Percentiles rank a stretch among this genome's conserved stretches.
These are phyloP conservation scores for Penicillium rolfsii DNA, from an alignment of 2,329 filamentous ascomycete species.

Conservation along the genomic window DNA sequence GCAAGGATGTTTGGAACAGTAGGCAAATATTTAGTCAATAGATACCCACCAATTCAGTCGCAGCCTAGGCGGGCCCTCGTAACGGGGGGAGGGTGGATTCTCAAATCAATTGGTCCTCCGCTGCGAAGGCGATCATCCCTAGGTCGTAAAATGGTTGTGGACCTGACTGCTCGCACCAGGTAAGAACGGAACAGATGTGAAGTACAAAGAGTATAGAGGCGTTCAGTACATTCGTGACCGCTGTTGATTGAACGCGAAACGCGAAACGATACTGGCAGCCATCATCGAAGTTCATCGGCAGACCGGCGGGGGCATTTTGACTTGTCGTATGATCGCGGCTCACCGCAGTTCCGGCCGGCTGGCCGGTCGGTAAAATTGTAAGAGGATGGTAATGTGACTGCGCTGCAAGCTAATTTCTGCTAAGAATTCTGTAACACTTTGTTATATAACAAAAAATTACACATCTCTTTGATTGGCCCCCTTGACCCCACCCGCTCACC, in stretches of 20 bases:
- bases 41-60: slow-evolving; percentile 18
- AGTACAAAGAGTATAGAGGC: background rate
- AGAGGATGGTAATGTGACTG: slow-evolving; percentile 2
- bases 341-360: slow-evolving; percentile 31
- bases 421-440: background rate
- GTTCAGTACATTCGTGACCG: background rate
- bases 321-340: slow-evolving; percentile 42
- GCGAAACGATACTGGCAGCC: slow-evolving; percentile 7
- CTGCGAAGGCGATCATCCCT: slow-evolving; percentile 18
- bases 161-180: slow-evolving; percentile 6
- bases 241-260: background rate
- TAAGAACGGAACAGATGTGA: background rate
- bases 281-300: slow-evolving; percentile 8
- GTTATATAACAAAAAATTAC: slow-evolving; percentile 3
- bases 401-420: background rate
- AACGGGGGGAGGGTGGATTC: slow-evolving; percentile 15
- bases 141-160: slow-evolving; percentile 12
- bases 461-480: slow-evolving; percentile 2
- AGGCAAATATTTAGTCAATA: slow-evolving; percentile 10
- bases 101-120: slow-evolving; percentile 17
- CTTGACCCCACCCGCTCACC: background rate
- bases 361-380: background rate
- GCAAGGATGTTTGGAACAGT: slow-evolving; percentile 12
- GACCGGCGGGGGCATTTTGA: slow-evolving; percentile 9
- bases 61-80: slow-evolving; percentile 13